phyloP scores from a whole-genome alignment of 768 basidiomycete species.

The Termitomyces sp. region DNA sequence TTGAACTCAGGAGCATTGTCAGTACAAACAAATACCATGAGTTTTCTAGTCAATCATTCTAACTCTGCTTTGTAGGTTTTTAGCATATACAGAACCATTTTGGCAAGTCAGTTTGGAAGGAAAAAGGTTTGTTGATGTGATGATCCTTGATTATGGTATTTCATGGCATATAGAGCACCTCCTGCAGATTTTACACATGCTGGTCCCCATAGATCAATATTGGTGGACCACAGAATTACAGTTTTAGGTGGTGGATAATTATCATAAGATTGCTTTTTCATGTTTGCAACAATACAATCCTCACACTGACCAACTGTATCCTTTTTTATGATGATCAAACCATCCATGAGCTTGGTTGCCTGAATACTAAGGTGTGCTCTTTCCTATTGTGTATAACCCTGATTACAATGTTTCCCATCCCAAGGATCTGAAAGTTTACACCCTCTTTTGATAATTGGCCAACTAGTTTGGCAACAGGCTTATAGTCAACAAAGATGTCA shows the following conservation, averaged over 20 bases:
- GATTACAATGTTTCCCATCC: no score
- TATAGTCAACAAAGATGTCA: no score
- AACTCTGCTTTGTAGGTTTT: neutral
- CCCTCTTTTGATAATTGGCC: no score
- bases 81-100: neutral
- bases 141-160: constrained; percentile 14
- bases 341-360: neutral
- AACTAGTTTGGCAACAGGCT: no score
- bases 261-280: neutral
- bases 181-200: constrained; percentile 11
- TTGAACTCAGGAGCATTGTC: neutral
- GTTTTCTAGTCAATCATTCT: neutral
- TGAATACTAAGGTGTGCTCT: no score
- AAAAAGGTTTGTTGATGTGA: neutral
- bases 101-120: neutral
- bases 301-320: neutral
- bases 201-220: constrained; percentile 25
- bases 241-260: neutral
- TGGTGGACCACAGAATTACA: neutral
- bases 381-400: no score
- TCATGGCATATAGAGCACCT: constrained; percentile 12
- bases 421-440: no score
- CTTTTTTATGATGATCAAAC: neutral
- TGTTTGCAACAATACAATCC: neutral
- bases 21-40: neutral